These are phyloP conservation scores for Raphanus raphanistrum DNA, from an alignment of 345 rosid species.

Conservation along the genomic window DNA sequence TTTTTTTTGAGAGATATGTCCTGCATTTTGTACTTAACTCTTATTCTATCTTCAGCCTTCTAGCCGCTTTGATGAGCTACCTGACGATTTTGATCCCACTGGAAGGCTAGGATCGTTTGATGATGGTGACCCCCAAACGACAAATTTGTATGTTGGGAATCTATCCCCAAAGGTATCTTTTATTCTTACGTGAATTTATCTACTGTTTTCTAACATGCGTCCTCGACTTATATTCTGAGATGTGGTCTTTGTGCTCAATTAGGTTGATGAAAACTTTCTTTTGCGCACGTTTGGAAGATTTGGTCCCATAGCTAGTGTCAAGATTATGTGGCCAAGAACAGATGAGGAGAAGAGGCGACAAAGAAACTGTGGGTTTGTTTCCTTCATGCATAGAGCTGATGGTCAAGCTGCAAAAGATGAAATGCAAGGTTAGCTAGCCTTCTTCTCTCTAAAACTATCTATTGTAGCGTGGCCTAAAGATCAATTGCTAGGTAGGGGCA, in stretches of 20 bases:
- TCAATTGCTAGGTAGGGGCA: neutral
- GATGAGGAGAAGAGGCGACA: slow-evolving; percentile 94
- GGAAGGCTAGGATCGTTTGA: slow-evolving; percentile 98
- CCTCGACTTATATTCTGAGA: slow-evolving; percentile 1
- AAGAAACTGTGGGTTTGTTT: slow-evolving; percentile 96
- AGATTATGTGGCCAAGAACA: slow-evolving; percentile 99
- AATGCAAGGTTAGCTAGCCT: slow-evolving; percentile 81
- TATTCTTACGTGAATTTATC: slow-evolving; percentile 61
- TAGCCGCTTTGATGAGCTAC: slow-evolving; percentile 93
- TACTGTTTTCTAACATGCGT: slow-evolving; percentile 8
- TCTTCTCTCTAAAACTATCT: slow-evolving; percentile 10
- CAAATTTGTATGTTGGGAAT: slow-evolving; percentile 97
- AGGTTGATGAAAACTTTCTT: slow-evolving; percentile 99
- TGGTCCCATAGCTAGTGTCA: slow-evolving; percentile 99
- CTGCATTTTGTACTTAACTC: slow-evolving; percentile 13
- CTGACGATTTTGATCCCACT: slow-evolving; percentile 98
- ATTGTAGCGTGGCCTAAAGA: slow-evolving; percentile 8
- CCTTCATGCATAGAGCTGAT: slow-evolving; percentile 96
- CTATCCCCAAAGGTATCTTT: slow-evolving; percentile 80
- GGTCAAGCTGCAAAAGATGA: slow-evolving; percentile 99
- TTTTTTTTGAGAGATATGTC: neutral
- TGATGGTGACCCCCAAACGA: slow-evolving; percentile 99
- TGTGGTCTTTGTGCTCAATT: slow-evolving; percentile 21
- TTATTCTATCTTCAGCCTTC: slow-evolving; percentile 62
- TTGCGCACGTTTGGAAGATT: slow-evolving; percentile 98